These are phyloP conservation scores for Colletotrichum sansevieriae DNA, from an alignment of 2,329 filamentous ascomycete species.

Conservation along the genomic window DNA sequence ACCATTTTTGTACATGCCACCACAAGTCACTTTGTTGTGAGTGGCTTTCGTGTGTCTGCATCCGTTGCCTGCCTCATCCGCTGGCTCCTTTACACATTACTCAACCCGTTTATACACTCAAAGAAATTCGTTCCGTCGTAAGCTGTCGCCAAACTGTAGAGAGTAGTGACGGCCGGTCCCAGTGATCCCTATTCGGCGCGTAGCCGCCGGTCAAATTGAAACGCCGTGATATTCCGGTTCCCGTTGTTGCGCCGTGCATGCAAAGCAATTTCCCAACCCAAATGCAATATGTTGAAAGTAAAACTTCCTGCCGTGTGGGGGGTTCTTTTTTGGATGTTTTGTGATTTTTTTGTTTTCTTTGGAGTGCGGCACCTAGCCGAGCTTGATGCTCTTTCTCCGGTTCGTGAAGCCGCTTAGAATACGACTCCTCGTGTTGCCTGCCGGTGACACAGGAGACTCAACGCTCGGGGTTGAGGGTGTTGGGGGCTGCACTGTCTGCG, in stretches of 20 bases:
- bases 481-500: slow-evolving; percentile 43
- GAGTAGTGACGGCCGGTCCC: slow-evolving; percentile 28
- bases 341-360: slow-evolving; percentile 16
- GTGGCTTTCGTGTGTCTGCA: slow-evolving; percentile 11
- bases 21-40: slow-evolving; percentile 24
- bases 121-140: slow-evolving; percentile 39
- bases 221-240: slow-evolving; percentile 34
- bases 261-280: slow-evolving; percentile 35
- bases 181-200: slow-evolving; percentile 12
- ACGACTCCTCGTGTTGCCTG: slow-evolving; percentile 47
- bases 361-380: slow-evolving; percentile 38
- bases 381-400: slow-evolving; percentile 57
- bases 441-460: slow-evolving; percentile 46
- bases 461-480: slow-evolving; percentile 47
- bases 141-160: slow-evolving; percentile 16
- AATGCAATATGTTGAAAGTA: slow-evolving; percentile 36
- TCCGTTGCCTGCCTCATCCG: background rate
- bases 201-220: slow-evolving; percentile 31
- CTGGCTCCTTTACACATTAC: slow-evolving; percentile 33
- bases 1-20: slow-evolving; percentile 34
- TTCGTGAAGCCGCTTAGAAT: slow-evolving; percentile 52
- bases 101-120: slow-evolving; percentile 27
- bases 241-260: slow-evolving; percentile 40
- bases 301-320: slow-evolving; percentile 12
- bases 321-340: slow-evolving; percentile 27